Conservation (phyloP, 768 basidiomycete species). For the Mycena galericulata region DNA sequence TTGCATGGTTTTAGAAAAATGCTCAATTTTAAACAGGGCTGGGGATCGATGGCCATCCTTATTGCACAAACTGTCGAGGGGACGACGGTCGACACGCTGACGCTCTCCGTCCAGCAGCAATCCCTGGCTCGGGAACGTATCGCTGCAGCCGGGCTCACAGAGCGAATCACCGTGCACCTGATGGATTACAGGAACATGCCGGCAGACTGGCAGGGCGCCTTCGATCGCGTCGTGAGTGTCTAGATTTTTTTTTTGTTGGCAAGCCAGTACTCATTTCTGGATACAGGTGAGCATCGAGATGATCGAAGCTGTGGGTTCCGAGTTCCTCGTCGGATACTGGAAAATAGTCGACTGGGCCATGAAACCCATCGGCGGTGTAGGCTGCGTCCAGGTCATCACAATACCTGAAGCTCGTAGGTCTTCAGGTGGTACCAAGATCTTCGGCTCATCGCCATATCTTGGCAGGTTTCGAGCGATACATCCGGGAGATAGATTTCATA, state of each 20-base stretch:
- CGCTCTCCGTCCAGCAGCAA: slow-evolving; percentile 76
- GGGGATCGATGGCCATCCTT: slow-evolving; percentile 79
- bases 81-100: slow-evolving; percentile 77
- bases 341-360: slow-evolving; percentile 73
- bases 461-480: slow-evolving; percentile 66
- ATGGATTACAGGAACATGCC: slow-evolving; percentile 82
- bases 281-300: slow-evolving; percentile 79
- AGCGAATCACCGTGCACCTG: slow-evolving; percentile 73
- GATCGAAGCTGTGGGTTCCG: slow-evolving; percentile 79
- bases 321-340: slow-evolving; percentile 77
- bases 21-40: slow-evolving; percentile 53
- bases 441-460: slow-evolving; percentile 26
- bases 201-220: slow-evolving; percentile 68
- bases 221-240: slow-evolving; percentile 80
- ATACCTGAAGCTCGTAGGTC: slow-evolving; percentile 77
- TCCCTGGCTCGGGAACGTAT: slow-evolving; percentile 68
- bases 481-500: slow-evolving; percentile 78
- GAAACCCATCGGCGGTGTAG: slow-evolving; percentile 67
- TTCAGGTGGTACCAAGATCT: background rate
- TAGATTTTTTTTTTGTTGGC: too few species aligned
- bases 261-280: too few species aligned
- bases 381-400: slow-evolving; percentile 81
- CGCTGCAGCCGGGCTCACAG: slow-evolving; percentile 59
- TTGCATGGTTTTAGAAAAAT: background rate
- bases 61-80: slow-evolving; percentile 65